Base-by-base conservation (phyloP, 805 yeast genomes). In the Candida coleopterorum region DNA sequence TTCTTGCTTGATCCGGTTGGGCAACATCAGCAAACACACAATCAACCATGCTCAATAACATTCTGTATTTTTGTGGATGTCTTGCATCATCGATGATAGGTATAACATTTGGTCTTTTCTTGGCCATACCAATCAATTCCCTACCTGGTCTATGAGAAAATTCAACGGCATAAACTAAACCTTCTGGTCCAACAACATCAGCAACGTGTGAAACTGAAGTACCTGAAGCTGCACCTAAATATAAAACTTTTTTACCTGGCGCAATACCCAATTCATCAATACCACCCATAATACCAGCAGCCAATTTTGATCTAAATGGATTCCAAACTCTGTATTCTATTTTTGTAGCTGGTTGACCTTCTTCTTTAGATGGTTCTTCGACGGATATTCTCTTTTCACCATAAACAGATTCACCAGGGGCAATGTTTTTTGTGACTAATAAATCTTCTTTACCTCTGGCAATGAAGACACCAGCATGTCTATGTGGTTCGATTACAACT, bases 271-370 rank as follows among this genome's bases (percentile, higher is more conserved):
- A 71, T 72, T 93, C 97, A 64, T 90, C 98, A 53, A 93, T 72
- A 84, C 98, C 98, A 72, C 98, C 98, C 87, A 93, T 85, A 52
- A 93, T 86, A 85, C 98, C 98, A 46, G 98, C 98, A 63, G 98
- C 98, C 73, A 93, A 75, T 79, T 93, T 93, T 42, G 97, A 90
- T 81, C 98, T 85, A 85, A 93, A 93, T 47, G 98, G 98, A 72
- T 93, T 93, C 98, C 98, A 93, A 52, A 93, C 98, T 79, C 98
- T 89, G 81, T 93, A 93, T 75, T 93, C 98, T 44, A 81, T 77
- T 76, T 93, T 93, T 58, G 97, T 88, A 49, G 93, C 80, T 50
- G 93, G 85, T 41, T 81, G 85, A 58, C 83, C 84, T 58, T 84
- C 95, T 60, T 84, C 95, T 56, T 73, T 78, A 40, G 90, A 77